Evolutionary conservation across 345 rosid genomes (phyloP), one percentile per base, ranked within the genome.

Genomic region (Psidium friedrichsthalianum): DNA sequence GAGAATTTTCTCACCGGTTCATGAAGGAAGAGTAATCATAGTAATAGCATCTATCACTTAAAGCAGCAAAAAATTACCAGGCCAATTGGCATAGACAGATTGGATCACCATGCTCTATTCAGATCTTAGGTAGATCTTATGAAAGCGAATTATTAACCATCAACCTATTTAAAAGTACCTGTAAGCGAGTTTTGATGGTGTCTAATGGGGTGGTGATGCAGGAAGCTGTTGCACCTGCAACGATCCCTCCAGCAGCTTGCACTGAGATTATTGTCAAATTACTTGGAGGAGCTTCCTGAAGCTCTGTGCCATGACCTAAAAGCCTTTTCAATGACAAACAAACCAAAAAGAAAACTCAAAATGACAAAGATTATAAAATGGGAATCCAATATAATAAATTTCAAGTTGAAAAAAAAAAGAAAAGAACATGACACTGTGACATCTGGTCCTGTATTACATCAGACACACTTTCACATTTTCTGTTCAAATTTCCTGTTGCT

Each of bases 181-280:
- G 98, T 74, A 97, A 89, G 64, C 98, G 98, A 40, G 98, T 97
- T 92, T 97, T 97, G 86, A 97, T 92, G 47, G 98, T 97, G 91
- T 97, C 99, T 90, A 97, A 86, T 61, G 99, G 99, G 56, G 98
- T 95, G 44, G 98, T 95, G 89, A 97, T 93, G 86, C 94, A 91
- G 86, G 99, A 95, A 36, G 99, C 98, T 82, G 98, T 93, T 84
- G 98, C 99, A 87, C 99, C 99, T 0, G 98, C 98, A 74, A 96
- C 91, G 85, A 97, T 88, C 86, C 99, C 99, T 90, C 99, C 99
- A 59, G 89, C 87, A 83, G 96, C 98, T 91, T 97, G 98, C 89
- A 97, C 99, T 44, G 91, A 74, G 76, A 94, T 89, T 87, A 97
- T 90, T 86, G 86, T 95, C 85, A 83, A 87, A 84, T 89, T 85